A percentile compares a stretch with the other conserved stretches of the same genome.
phyloP scores from a whole-genome alignment of 345 rosid species.

The Viola odorata region DNA sequence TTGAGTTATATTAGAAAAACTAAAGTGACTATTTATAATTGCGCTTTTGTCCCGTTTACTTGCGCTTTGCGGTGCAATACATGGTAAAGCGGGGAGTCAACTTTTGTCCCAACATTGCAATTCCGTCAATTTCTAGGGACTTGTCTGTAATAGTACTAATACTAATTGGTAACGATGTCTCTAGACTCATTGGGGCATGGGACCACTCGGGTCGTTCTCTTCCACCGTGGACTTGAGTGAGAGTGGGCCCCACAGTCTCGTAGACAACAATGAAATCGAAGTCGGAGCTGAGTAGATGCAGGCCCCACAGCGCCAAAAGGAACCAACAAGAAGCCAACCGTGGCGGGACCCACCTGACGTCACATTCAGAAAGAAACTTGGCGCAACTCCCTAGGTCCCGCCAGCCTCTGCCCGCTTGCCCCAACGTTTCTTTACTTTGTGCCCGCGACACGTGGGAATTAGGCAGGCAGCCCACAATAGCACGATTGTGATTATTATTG shows the following conservation, averaged over 20 bases:
- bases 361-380: conserved; percentile 4
- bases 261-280: conserved; percentile 1
- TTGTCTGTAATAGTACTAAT: neutral
- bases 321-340: neutral
- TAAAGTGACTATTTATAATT: no score
- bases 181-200: neutral
- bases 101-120: neutral
- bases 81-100: no score
- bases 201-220: conserved; percentile 3
- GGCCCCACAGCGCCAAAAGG: conserved; percentile 4
- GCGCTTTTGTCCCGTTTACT: no score
- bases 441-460: conserved; percentile 23
- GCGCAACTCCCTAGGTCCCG: conserved; percentile 42
- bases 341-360: conserved; percentile 7
- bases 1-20: no score
- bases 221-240: neutral
- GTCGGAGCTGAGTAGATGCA: conserved; percentile 20
- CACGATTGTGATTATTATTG: neutral
- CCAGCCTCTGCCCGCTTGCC: conserved; percentile 27
- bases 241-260: conserved; percentile 3
- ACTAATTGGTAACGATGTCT: neutral
- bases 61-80: neutral
- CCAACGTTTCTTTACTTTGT: neutral
- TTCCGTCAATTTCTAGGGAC: neutral
- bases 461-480: conserved; percentile 10